These are phyloP conservation scores for Irpex sp. DNA, from an alignment of 1,284 basidiomycete species.

Conservation along the genomic window DNA sequence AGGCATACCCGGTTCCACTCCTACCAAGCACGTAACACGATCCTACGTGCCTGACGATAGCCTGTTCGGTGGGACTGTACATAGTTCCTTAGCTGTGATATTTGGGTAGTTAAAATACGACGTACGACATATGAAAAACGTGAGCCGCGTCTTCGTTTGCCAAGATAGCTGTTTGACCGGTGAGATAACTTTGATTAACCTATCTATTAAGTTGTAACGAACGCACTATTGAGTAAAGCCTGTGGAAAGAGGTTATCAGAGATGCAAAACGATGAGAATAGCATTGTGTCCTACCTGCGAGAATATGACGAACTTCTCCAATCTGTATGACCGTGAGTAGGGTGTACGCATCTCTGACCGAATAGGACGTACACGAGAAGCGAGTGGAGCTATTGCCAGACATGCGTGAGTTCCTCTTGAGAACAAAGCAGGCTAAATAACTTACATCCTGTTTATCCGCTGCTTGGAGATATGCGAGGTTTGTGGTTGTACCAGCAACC, in stretches of 20 bases:
- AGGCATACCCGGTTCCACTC: slow-evolving; percentile 14
- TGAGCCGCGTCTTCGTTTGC: slow-evolving; percentile 43
- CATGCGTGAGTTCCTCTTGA: not conserved
- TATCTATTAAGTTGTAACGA: not conserved
- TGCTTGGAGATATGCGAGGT: slow-evolving; percentile 27
- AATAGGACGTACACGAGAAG: slow-evolving; percentile 44
- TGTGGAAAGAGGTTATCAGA: slow-evolving; percentile 18
- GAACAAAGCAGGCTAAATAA: not conserved
- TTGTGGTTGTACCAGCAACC: slow-evolving; percentile 9
- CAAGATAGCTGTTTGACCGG: slow-evolving; percentile 35
- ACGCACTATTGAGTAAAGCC: slow-evolving; percentile 52
- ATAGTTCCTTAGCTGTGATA: slow-evolving; percentile 29
- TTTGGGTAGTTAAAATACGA: slow-evolving; percentile 13
- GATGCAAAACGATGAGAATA: not conserved
- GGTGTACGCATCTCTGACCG: too few relatives aligned
- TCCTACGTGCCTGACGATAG: slow-evolving; percentile 51
- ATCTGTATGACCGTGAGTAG: slow-evolving; percentile 28
- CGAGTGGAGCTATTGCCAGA: slow-evolving; percentile 43
- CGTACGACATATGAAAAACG: slow-evolving; percentile 53
- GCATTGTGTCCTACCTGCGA: slow-evolving; percentile 42
- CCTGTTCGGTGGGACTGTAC: slow-evolving; percentile 42
- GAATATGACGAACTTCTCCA: slow-evolving; percentile 64
- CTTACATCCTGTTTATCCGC: slow-evolving; percentile 44
- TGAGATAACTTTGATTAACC: slow-evolving; percentile 1
- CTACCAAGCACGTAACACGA: slow-evolving; percentile 47